phyloP scores from a whole-genome alignment of 306 rosid species.

The Malus domestica region DNA sequence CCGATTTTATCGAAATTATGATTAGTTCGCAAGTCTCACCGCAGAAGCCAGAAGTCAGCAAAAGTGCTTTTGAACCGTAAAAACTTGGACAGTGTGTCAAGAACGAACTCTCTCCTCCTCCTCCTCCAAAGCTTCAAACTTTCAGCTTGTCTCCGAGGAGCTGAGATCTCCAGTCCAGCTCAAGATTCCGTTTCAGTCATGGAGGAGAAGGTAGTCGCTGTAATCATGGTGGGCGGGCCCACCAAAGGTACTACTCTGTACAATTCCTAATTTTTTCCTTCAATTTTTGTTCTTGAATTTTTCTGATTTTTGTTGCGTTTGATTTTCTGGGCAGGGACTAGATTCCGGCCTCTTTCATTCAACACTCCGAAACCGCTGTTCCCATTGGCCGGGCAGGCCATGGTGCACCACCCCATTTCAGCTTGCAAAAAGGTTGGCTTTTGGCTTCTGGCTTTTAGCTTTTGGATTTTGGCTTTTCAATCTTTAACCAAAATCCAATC shows the following conservation, averaged over 20 bases:
- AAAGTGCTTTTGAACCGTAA: not conserved
- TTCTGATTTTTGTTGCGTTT: slow-evolving; percentile 8
- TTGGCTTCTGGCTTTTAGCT: slow-evolving; percentile 14
- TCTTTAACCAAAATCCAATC: not conserved
- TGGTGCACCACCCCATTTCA: slow-evolving; percentile 92
- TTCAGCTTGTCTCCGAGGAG: not conserved
- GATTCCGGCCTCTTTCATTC: slow-evolving; percentile 98
- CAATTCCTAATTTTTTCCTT: not conserved
- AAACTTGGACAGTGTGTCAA: not conserved
- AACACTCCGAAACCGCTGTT: slow-evolving; percentile 93
- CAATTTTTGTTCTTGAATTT: not conserved
- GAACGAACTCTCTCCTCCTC: not conserved
- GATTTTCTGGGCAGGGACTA: slow-evolving; percentile 57
- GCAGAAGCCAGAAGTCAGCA: not conserved
- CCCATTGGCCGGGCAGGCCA: slow-evolving; percentile 94
- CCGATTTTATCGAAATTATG: not conserved
- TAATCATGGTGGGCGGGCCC: slow-evolving; percentile 98
- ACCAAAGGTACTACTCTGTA: slow-evolving; percentile 57
- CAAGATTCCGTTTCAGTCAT: slow-evolving; percentile 24
- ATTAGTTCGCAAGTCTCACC: not conserved
- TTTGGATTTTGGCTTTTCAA: not conserved
- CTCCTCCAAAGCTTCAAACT: not conserved
- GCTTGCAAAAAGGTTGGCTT: slow-evolving; percentile 83
- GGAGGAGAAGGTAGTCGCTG: slow-evolving; percentile 91
- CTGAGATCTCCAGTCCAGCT: slow-evolving; percentile 1